Evolutionary conservation across 331 rosid species (phyloP).

Genomic region (Malus hybrid): DNA sequence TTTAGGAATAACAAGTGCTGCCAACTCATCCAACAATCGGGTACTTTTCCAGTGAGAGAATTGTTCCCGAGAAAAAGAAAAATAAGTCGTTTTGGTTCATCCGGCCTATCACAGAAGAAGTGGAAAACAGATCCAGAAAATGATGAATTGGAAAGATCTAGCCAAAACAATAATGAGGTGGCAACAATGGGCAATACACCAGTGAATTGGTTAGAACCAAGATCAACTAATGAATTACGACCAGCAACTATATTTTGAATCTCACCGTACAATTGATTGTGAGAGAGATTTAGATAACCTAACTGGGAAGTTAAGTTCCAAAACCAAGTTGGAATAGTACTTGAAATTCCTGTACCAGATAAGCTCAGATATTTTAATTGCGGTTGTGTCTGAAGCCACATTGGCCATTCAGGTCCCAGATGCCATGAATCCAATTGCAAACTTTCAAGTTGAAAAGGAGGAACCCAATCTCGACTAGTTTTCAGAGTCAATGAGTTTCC

Average conservation of each 20-base stretch:
- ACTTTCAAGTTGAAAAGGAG: too few species aligned
- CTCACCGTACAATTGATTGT: conserved; percentile 16
- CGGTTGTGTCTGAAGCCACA: background rate
- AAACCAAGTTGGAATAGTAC: too few species aligned
- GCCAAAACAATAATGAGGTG: conserved; percentile 17
- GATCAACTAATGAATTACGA: background rate
- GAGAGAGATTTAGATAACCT: conserved; percentile 11
- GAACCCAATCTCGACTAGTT: too few species aligned
- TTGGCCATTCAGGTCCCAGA: background rate
- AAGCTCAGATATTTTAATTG: too few species aligned
- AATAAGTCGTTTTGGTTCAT: too few species aligned
- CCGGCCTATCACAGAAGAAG: conserved; percentile 19
- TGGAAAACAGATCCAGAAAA: conserved; percentile 19
- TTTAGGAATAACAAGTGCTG: conserved; percentile 1
- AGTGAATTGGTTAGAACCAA: conserved; percentile 22
- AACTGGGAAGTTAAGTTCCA: background rate
- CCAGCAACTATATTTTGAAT: background rate
- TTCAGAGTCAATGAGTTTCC: too few species aligned
- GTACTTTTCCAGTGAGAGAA: background rate
- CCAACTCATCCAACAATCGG: background rate
- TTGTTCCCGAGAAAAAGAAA: too few species aligned
- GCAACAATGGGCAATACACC: conserved; percentile 27
- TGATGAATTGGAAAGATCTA: conserved; percentile 27
- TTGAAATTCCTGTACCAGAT: too few species aligned
- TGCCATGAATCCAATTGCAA: background rate